Evolutionary conservation across 495 filamentous ascomycete genomes (phyloP), one percentile per base, ranked within the genome.

Genomic region (Lophiotrema nucula): DNA sequence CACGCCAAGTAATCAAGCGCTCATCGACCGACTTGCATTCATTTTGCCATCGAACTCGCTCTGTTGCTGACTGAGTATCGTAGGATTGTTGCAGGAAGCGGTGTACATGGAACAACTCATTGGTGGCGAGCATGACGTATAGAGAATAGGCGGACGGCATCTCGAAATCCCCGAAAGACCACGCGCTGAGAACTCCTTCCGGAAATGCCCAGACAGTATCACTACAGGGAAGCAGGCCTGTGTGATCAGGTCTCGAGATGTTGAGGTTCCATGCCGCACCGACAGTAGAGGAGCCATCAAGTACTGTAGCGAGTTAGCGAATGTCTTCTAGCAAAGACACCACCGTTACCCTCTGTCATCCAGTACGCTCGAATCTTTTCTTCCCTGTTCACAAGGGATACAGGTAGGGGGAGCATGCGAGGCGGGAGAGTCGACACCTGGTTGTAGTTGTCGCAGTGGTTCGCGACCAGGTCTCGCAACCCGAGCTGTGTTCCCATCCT

Each of bases 311-410:
- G 6, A 18, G 3, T 38, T 22, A 13, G 45, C 49, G 11, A 57
- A 33, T 26, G 19, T 13, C 1, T 19, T 18, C 13, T 41, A 16
- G 16, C 28, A 26, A 22, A n/a, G 23, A 4, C 6, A 38, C 43
- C n/a, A n/a, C n/a, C n/a, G n/a, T 38, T 28, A 49, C 53, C 53
- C 46, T 72, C 69, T 11, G 60, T 65, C 70, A 72, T 72, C 70
- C 70, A 72, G 45, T 68, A 71, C 28, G 70, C 67, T 50, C 70
- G 58, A 23, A 69, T 67, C 28, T 56, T 57, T 47, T 72, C 70
- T 53, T 72, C 70, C 21, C 55, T 68, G 26, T 69, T 66, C 28
- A 72, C 66, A 0, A 69, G 42, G 5, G 56, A 60, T 12, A 22
- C 22, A 4, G 56, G 56, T 39, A 60, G 35, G 26, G 66, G 60